Base-by-base conservation (phyloP, 768 basidiomycete species). In the Terana coerulea region DNA sequence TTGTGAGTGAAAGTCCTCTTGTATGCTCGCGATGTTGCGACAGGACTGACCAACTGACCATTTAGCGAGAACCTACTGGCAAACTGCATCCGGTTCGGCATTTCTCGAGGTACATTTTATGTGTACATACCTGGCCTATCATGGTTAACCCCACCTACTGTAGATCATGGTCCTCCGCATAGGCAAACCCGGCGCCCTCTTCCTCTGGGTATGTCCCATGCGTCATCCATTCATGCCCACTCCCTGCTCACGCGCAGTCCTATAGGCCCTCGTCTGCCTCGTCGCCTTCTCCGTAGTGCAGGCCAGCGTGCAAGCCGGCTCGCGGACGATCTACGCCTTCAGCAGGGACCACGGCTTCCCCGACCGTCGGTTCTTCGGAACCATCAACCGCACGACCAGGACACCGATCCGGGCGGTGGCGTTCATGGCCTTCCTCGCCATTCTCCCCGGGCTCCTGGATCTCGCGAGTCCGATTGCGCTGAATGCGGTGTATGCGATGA, bases 381-480 rank as follows among this genome's bases (percentile, higher is more conserved):
- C 79, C 56, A 78, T 85, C 55, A 83, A 79, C 43, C 64, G 65
- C 29, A 62, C 44, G 34, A 92, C 91, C 14, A 73, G 76, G 55
- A 91, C 91, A 0, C 91, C 92, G 2, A 67, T 91, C 26, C 81
- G 83, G 36, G 79, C 89, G n/a, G 85, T 92, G 57, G 86, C 86
- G 83, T 65, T 84, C 31, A 80, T 79, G 22, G 86, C 88, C 2
- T 49, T 82, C 48, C 66, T 87, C 58, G 78, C 79, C 59, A 77
- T 88, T 57, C 71, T 88, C 19, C 86, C 85, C 1, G 85, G 83
- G 22, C 70, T 90, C 22, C 77, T 93, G 21, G 83, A 84, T 58
- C 79, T 91, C 55, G 90, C 88, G 10, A 86, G 83, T 54, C 77
- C 84, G 10, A 69, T 86, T 40, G 88, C 90, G 7, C 84, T 84